phyloP scores from a whole-genome alignment of 2,329 filamentous ascomycete genomes.

The Celoporthe dispersa region DNA sequence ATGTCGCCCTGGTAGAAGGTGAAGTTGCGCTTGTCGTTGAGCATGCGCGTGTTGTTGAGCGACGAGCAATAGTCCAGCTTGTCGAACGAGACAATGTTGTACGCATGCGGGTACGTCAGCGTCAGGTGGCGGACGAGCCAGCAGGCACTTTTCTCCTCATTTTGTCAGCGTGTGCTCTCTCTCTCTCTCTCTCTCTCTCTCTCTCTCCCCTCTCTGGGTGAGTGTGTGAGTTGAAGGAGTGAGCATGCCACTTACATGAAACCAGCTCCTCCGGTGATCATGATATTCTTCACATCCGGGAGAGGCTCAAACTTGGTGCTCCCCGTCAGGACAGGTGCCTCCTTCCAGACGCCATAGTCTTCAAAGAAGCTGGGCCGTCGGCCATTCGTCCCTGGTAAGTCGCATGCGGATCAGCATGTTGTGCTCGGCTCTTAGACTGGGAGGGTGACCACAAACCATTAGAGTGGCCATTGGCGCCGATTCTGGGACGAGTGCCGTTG shows the following conservation, averaged over 20 bases:
- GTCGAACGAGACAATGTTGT: constrained; percentile 83
- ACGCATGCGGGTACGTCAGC: constrained; percentile 72
- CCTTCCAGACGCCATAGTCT: constrained; percentile 70
- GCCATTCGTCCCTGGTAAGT: constrained; percentile 31
- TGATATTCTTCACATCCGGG: constrained; percentile 75
- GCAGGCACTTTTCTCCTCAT: constrained; percentile 62
- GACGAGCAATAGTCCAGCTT: constrained; percentile 84
- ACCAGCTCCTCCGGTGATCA: constrained; percentile 82
- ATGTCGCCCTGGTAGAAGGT: constrained; percentile 81
- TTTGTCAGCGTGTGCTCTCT: constrained; percentile 30
- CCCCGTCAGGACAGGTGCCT: constrained; percentile 71
- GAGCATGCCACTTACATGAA: constrained; percentile 71
- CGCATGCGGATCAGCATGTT: background rate
- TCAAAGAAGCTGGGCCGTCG: constrained; percentile 52
- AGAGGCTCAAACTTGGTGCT: constrained; percentile 72
- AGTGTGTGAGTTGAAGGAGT: background rate
- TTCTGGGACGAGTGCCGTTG: constrained; percentile 11
- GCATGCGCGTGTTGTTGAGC: constrained; percentile 74
- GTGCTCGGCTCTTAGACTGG: background rate
- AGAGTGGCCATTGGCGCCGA: constrained; percentile 13
- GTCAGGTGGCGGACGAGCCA: constrained; percentile 82
- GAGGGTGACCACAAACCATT: constrained; percentile 1
- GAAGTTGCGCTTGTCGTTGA: constrained; percentile 73
- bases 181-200: background rate
- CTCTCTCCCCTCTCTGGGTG: too few relatives aligned